Evolutionary conservation across 768 basidiomycete species (phyloP), one percentile per base, ranked within the genome.

Genomic region (Asterophora lycoperdoides): DNA sequence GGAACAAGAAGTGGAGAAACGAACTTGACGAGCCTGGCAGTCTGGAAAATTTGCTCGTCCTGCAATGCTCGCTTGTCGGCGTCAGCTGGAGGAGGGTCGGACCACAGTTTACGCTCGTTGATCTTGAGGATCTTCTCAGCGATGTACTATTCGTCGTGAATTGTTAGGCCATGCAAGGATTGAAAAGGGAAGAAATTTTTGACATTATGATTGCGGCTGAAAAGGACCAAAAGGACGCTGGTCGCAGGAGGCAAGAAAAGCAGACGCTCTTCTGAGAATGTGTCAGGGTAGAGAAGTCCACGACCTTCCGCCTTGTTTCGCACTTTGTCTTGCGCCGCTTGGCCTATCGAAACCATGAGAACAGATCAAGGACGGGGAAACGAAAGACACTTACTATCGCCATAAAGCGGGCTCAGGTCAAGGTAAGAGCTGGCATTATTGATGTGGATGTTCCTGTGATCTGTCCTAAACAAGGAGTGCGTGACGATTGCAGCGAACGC

Each of bases 401-500:
- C 80, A 54, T 81, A 83, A 5, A 82, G 63, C 8, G 74, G 71
- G 41, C 74, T 76, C 4, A 84, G 66, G 56, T 82, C 79, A 30
- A 82, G 70, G 52, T 83, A 81, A 0, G 75, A 76, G 50, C 71
- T 70, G 1, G 80, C 74, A 46, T 75, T 65, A 65, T 83, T 83
- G 59, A 73, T 67, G 35, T 64, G 69, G 57, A 63, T 66, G 54
- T 79, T 70, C 3, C 54, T 49, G 13, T 58, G 60, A 53, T 74
- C 67, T 1, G 79, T 79, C 35, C 73, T 62, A 70, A 81, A 84
- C 17, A 81, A 64, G 7, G 70, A 73, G 63, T 85, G 83, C 41
- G 78, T 83, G 50, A 86, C 72, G 32, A 85, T 64, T 35, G 80
- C 68, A 2, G 83, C 84, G 51, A 83, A 84, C 3, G 84, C 79